phyloP scores from a whole-genome alignment of 208 protist genomes.

The Lotmaria passim region DNA sequence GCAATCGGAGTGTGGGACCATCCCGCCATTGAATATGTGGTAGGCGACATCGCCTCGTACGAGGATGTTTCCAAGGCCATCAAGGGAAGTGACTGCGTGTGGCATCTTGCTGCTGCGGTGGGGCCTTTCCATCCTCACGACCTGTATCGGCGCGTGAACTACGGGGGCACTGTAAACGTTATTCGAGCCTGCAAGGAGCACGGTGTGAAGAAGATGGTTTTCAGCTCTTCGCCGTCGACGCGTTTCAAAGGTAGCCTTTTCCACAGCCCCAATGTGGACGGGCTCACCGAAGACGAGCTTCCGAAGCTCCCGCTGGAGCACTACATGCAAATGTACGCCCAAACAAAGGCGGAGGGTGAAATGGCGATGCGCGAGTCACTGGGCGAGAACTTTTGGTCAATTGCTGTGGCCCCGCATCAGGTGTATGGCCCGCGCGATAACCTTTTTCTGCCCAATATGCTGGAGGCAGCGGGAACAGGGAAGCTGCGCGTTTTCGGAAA shows the following conservation, averaged over 20 bases:
- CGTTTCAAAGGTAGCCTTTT: conserved; percentile 92
- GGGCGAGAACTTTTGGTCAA: conserved; percentile 85
- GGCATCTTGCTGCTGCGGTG: conserved; percentile 94
- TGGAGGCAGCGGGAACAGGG: conserved; percentile 93
- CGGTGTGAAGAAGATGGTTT: conserved; percentile 92
- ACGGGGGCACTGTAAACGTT: conserved; percentile 93
- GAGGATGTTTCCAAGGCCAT: conserved; percentile 75
- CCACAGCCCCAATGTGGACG: conserved; percentile 91
- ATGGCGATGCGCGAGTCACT: conserved; percentile 82
- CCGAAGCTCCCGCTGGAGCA: conserved; percentile 79
- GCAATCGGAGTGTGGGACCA: conserved; percentile 77
- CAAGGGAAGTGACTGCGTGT: conserved; percentile 93
- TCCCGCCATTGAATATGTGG: conserved; percentile 89
- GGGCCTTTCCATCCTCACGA: conserved; percentile 93
- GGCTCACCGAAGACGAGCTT: conserved; percentile 91
- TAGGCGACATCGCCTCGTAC: conserved; percentile 90
- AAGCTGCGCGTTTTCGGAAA: conserved; percentile 94
- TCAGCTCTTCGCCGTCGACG: conserved; percentile 94
- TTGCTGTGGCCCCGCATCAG: conserved; percentile 94
- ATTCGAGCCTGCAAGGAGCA: conserved; percentile 91
- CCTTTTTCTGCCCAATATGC: conserved; percentile 95
- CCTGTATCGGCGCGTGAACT: conserved; percentile 92
- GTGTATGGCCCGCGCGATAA: conserved; percentile 96
- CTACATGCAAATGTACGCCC: conserved; percentile 95
- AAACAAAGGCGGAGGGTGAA: conserved; percentile 93